phyloP scores from a whole-genome alignment of 202 grass and related monocot genomes.

The Schoenoplectus tabernaemontani region DNA sequence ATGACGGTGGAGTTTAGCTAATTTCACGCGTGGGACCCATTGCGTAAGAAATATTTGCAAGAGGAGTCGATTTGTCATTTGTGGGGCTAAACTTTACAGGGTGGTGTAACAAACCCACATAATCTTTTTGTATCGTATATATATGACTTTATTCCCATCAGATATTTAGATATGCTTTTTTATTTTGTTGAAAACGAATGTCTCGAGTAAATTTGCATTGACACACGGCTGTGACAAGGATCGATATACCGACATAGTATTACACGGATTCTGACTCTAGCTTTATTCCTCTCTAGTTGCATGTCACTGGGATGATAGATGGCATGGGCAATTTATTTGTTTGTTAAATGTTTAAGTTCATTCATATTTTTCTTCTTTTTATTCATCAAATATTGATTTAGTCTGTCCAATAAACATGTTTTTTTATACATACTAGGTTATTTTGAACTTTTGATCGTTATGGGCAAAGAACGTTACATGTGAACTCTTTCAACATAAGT shows the following conservation, averaged over 20 bases:
- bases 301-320: background rate
- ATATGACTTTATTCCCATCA: slow-evolving; percentile 14
- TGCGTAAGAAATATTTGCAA: background rate
- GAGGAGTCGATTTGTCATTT: background rate
- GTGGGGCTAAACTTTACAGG: background rate
- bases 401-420: too few species aligned
- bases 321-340: background rate
- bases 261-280: background rate
- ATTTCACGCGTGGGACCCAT: background rate
- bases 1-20: background rate
- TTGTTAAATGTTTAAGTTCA: too few species aligned
- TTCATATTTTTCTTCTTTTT: background rate
- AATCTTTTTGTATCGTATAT: background rate
- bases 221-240: background rate
- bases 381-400: too few species aligned
- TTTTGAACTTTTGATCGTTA: too few species aligned
- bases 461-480: too few species aligned
- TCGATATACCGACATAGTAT: slow-evolving; percentile 17
- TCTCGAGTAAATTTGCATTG: background rate
- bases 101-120: slow-evolving; percentile 13
- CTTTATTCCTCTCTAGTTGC: slow-evolving; percentile 1
- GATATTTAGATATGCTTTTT: background rate
- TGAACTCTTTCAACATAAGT: background rate
- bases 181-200: background rate
- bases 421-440: too few species aligned